Evolutionary conservation across 2,329 filamentous ascomycete species (phyloP).

Genomic region (Fusarium staphyleae): DNA sequence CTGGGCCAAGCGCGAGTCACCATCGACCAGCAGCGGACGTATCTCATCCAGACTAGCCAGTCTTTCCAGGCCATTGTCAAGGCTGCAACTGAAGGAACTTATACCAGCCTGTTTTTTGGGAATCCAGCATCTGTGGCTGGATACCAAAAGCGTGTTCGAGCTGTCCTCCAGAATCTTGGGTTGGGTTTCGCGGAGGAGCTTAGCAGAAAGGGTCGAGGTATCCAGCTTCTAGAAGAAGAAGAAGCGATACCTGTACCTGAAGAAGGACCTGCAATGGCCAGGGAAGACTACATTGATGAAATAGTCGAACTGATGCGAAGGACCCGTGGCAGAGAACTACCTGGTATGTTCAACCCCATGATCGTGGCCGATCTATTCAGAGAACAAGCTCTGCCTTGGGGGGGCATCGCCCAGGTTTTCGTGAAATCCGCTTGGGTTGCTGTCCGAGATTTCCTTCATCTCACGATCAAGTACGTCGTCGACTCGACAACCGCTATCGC

Average conservation of each 20-base stretch:
- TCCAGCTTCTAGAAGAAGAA: constrained; percentile 39
- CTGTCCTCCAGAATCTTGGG: constrained; percentile 60
- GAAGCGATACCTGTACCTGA: too few species aligned
- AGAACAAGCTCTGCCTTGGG: constrained; percentile 65
- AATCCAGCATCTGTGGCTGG: constrained; percentile 41
- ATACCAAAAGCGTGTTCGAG: constrained; percentile 57
- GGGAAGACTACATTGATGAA: constrained; percentile 30
- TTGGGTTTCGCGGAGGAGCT: constrained; percentile 56
- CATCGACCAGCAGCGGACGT: constrained; percentile 54
- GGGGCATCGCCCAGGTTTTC: constrained; percentile 48
- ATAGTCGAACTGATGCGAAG: constrained; percentile 34
- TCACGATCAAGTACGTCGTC: constrained; percentile 21
- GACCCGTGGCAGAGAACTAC: constrained; percentile 58
- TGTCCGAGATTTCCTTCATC: constrained; percentile 9
- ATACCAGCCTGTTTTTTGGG: constrained; percentile 60
- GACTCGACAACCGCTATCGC: constrained; percentile 16
- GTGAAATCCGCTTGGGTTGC: constrained; percentile 24
- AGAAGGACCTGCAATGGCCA: constrained; percentile 1
- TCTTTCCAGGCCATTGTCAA: constrained; percentile 54
- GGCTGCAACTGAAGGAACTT: constrained; percentile 58
- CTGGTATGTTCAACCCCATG: constrained; percentile 66
- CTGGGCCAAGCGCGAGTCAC: constrained; percentile 59
- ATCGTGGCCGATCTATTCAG: constrained; percentile 66
- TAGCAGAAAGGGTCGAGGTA: constrained; percentile 50
- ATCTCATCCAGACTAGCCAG: constrained; percentile 56